Evolutionary conservation across 2,329 filamentous ascomycete species (phyloP).

Genomic region (Calonectria montana): DNA sequence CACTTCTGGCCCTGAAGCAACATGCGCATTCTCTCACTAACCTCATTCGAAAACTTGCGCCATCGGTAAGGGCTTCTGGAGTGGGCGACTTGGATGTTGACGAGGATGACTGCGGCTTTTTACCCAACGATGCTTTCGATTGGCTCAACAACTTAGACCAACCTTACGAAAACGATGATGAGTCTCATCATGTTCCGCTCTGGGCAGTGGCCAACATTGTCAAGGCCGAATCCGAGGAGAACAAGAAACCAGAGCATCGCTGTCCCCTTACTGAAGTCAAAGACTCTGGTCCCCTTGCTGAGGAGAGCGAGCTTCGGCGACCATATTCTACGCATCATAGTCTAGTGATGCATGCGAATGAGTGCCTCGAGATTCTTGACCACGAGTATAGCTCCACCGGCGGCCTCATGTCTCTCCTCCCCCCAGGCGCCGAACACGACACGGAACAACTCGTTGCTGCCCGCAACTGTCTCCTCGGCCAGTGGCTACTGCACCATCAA

Average conservation of each 20-base stretch:
- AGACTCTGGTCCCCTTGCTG: slow-evolving; percentile 32
- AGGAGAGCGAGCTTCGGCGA: slow-evolving; percentile 30
- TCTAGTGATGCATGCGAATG: slow-evolving; percentile 68
- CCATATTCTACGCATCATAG: slow-evolving; percentile 61
- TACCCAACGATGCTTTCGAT: slow-evolving; percentile 64
- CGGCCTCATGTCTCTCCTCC: slow-evolving; percentile 66
- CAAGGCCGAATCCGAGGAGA: slow-evolving; percentile 53
- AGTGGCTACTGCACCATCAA: slow-evolving; percentile 66
- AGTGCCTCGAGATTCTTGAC: slow-evolving; percentile 69
- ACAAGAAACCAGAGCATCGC: slow-evolving; percentile 53
- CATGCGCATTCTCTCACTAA: slow-evolving; percentile 68
- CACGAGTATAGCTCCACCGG: slow-evolving; percentile 68
- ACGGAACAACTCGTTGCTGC: slow-evolving; percentile 54
- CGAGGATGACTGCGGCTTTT: slow-evolving; percentile 50
- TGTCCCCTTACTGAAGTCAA: slow-evolving; percentile 55
- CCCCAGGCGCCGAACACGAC: slow-evolving; percentile 49
- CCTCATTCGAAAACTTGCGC: slow-evolving; percentile 61
- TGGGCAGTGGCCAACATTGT: slow-evolving; percentile 60
- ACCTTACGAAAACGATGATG: slow-evolving; percentile 62
- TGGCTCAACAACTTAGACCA: slow-evolving; percentile 64
- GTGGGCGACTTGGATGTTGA: slow-evolving; percentile 22
- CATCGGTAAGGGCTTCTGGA: slow-evolving; percentile 46
- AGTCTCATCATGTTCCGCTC: slow-evolving; percentile 59
- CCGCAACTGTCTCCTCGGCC: slow-evolving; percentile 65
- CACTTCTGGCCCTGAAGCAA: slow-evolving; percentile 68